These are phyloP conservation scores for Cyamopsis tetragonoloba DNA, from an alignment of 306 rosid species.

Conservation along the genomic window DNA sequence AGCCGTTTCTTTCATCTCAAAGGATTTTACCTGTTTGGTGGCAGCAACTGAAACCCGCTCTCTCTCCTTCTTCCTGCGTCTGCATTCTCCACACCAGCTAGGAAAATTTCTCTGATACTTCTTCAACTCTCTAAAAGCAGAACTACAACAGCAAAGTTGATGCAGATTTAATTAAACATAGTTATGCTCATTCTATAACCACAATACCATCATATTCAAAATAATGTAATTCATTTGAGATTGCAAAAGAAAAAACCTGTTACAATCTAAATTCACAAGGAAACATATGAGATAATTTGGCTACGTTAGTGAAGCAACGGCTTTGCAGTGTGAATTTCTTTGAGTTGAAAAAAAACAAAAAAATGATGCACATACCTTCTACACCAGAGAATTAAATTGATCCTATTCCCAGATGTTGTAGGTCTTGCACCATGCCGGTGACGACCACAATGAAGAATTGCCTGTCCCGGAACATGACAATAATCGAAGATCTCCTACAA, in stretches of 20 bases:
- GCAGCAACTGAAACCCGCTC: conserved; percentile 50
- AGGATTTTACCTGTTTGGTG: conserved; percentile 56
- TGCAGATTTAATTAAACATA: neutral
- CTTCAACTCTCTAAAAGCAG: conserved; percentile 74
- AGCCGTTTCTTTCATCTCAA: neutral
- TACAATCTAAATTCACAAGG: neutral
- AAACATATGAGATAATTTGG: neutral
- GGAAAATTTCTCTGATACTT: conserved; percentile 66
- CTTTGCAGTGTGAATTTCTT: neutral
- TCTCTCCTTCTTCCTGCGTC: conserved; percentile 65
- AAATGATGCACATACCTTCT: conserved; percentile 59
- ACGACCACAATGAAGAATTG: conserved; percentile 87
- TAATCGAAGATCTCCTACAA: conserved; percentile 73
- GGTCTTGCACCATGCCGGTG: conserved; percentile 94
- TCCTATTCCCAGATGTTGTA: conserved; percentile 68
- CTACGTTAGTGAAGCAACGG: neutral
- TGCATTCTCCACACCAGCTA: conserved; percentile 92
- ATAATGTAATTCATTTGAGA: neutral
- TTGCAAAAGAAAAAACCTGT: neutral
- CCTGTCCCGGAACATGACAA: conserved; percentile 75
- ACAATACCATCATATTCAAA: no score
- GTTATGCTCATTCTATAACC: neutral
- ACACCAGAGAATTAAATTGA: conserved; percentile 90
- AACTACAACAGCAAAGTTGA: conserved; percentile 46
- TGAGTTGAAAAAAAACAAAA: neutral